Percentiles rank a stretch among this genome's conserved stretches.
Evolutionary conservation across 345 rosid species (phyloP).

Genomic region (Populus alba): DNA sequence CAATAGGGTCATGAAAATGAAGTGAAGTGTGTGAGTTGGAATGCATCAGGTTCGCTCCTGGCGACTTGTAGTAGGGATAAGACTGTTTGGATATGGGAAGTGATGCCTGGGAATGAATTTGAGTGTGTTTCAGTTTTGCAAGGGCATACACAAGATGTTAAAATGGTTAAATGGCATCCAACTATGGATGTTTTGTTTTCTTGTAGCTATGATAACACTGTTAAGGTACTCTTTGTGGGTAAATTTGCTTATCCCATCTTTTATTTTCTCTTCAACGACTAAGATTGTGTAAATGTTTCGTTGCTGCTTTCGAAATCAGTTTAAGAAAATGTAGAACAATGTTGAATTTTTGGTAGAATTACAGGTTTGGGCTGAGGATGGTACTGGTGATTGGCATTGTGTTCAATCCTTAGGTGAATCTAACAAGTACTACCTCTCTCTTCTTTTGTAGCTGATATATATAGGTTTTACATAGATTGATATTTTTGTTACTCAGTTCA

Average conservation of each 20-base stretch:
- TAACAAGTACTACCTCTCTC: slow-evolving; percentile 49
- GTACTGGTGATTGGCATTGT: slow-evolving; percentile 69
- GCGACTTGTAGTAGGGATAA: slow-evolving; percentile 92
- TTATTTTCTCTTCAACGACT: not conserved
- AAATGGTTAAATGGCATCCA: slow-evolving; percentile 97
- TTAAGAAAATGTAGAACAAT: not conserved
- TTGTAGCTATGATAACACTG: slow-evolving; percentile 84
- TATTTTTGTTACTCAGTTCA: not conserved
- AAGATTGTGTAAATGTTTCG: not conserved
- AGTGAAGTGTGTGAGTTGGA: slow-evolving; percentile 89
- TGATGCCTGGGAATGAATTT: slow-evolving; percentile 72
- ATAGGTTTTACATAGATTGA: slow-evolving; percentile 2
- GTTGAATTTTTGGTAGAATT: slow-evolving; percentile 3
- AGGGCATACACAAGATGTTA: slow-evolving; percentile 96
- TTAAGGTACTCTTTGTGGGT: slow-evolving; percentile 54
- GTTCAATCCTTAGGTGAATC: slow-evolving; percentile 71
- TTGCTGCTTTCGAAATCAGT: not conserved
- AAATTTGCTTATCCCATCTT: not conserved
- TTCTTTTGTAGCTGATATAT: not conserved
- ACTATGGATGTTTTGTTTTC: slow-evolving; percentile 81
- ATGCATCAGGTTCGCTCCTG: slow-evolving; percentile 69
- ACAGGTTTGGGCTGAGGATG: slow-evolving; percentile 92
- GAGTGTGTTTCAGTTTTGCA: slow-evolving; percentile 79
- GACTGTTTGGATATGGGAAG: slow-evolving; percentile 97
- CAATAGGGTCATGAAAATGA: slow-evolving; percentile 90